These are phyloP conservation scores for Rehmannia glutinosa DNA, from an alignment of 257 asterid species.

Conservation along the genomic window DNA sequence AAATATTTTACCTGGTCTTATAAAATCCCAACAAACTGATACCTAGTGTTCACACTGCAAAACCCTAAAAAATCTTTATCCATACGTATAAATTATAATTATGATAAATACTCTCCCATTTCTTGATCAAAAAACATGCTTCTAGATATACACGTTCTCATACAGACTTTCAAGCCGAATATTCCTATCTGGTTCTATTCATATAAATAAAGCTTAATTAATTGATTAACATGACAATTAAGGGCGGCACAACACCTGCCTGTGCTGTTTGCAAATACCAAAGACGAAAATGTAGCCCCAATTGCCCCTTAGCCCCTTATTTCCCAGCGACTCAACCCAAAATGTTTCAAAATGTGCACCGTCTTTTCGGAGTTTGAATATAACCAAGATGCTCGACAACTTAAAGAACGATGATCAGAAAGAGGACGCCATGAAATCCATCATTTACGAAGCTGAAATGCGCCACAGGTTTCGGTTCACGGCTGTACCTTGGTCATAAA, in stretches of 20 bases:
- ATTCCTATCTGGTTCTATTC: no score
- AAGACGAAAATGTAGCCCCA: slow-evolving; percentile 47
- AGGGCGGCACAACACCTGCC: slow-evolving; percentile 51
- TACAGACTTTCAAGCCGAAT: no score
- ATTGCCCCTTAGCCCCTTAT: slow-evolving; percentile 55
- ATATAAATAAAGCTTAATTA: no score
- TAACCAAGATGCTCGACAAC: slow-evolving; percentile 29
- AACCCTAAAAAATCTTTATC: no score
- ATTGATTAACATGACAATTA: background rate
- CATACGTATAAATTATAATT: no score
- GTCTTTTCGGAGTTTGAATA: slow-evolving; percentile 61
- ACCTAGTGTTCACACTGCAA: no score
- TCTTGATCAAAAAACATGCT: no score
- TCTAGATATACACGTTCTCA: no score
- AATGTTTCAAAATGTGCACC: slow-evolving; percentile 57
- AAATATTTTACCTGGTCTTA: no score
- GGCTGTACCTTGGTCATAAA: slow-evolving; percentile 42
- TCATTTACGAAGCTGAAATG: slow-evolving; percentile 62
- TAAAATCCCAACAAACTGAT: no score
- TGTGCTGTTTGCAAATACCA: slow-evolving; percentile 84
- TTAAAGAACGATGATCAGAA: slow-evolving; percentile 18
- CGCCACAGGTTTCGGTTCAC: slow-evolving; percentile 34
- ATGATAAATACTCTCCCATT: no score
- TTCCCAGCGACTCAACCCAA: slow-evolving; percentile 56
- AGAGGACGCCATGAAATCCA: slow-evolving; percentile 69